Percentiles rank a stretch among this genome's conserved stretches.
These are phyloP conservation scores for Aspergillus sp. DNA, from an alignment of 2,329 filamentous ascomycete genomes.

Conservation along the genomic window DNA sequence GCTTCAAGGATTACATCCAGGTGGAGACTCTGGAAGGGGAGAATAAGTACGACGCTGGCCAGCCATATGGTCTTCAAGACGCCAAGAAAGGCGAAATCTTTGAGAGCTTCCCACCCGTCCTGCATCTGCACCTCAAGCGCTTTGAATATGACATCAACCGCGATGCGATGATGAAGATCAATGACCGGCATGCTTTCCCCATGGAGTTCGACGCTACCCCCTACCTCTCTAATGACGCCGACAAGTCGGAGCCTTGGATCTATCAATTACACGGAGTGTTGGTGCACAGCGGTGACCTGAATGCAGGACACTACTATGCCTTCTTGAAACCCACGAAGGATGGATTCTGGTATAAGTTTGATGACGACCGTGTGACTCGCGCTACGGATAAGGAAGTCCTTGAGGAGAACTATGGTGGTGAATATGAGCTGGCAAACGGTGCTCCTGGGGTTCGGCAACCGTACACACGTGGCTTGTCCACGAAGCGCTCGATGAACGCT, in stretches of 20 bases:
- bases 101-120: conserved; percentile 86
- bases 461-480: conserved; percentile 62
- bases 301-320: conserved; percentile 97
- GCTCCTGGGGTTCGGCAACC: conserved; percentile 59
- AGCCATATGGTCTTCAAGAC: conserved; percentile 88
- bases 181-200: conserved; percentile 49
- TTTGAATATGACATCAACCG: conserved; percentile 97
- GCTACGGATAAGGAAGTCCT: conserved; percentile 87
- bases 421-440: conserved; percentile 64
- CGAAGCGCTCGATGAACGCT: conserved; percentile 75
- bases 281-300: conserved; percentile 93
- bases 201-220: conserved; percentile 64
- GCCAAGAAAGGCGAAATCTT: conserved; percentile 98
- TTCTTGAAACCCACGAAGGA: conserved; percentile 93
- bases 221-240: conserved; percentile 81
- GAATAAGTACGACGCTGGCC: conserved; percentile 94
- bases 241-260: conserved; percentile 81
- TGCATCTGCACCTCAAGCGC: conserved; percentile 92
- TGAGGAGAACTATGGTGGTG: conserved; percentile 95
- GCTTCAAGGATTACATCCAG: conserved; percentile 93
- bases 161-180: conserved; percentile 97
- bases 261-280: conserved; percentile 94
- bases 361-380: conserved; percentile 95
- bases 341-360: conserved; percentile 93
- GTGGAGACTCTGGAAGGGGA: conserved; percentile 97